Evolutionary conservation across 1,284 basidiomycete species (phyloP).

Genomic region (Filobasidium uniguttulatum): DNA sequence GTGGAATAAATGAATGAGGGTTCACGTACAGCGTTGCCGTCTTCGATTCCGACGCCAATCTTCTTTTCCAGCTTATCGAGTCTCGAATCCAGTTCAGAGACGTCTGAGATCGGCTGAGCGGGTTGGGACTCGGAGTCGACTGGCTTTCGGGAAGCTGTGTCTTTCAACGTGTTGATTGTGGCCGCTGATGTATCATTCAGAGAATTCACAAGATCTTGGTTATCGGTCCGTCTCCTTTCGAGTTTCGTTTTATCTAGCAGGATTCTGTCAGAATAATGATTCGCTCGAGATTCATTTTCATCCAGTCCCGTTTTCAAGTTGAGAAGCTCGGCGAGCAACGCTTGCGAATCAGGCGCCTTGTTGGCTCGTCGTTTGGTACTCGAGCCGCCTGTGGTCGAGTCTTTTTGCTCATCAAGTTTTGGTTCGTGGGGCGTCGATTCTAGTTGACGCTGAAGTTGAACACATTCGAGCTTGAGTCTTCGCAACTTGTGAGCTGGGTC

Average conservation of each 20-base stretch:
- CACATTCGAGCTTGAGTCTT: neutral
- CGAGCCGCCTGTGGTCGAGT: too few species aligned
- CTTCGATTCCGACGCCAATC: constrained; percentile 43
- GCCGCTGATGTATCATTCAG: neutral
- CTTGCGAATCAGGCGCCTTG: neutral
- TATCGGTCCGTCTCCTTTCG: constrained; percentile 38
- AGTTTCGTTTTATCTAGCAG: constrained; percentile 35
- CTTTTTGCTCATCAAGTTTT: too few species aligned
- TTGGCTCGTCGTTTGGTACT: neutral
- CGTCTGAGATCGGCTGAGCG: constrained; percentile 3
- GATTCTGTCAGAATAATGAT: neutral
- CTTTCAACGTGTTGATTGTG: neutral
- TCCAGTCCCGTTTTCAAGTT: neutral
- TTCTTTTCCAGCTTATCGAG: constrained; percentile 64
- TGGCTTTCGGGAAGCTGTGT: neutral
- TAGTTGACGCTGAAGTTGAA: neutral
- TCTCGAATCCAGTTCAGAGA: constrained; percentile 62
- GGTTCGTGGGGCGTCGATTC: constrained; percentile 7
- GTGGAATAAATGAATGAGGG: constrained; percentile 18
- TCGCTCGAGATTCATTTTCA: neutral
- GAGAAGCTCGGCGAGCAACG: neutral
- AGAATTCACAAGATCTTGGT: constrained; percentile 36
- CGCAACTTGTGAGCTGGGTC: neutral
- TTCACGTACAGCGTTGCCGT: neutral
- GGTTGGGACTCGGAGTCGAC: neutral